Conservation (phyloP, 345 rosid genomes). For the Eucalyptus curtisii region DNA sequence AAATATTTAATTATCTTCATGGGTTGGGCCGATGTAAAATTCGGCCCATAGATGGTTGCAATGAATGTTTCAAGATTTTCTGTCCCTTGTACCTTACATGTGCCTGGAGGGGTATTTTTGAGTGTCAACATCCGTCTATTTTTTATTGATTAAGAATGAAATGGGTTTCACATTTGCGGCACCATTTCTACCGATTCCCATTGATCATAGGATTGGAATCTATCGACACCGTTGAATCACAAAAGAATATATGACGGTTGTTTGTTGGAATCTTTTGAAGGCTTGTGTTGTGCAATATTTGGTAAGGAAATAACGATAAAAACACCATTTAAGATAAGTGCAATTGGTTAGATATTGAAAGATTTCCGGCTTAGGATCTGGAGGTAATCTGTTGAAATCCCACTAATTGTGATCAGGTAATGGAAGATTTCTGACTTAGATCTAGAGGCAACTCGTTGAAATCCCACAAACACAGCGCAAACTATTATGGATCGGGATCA, state of each 20-base stretch:
- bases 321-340: background rate
- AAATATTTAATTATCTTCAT: too few relatives aligned
- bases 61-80: too few relatives aligned
- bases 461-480: background rate
- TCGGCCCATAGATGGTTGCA: too few relatives aligned
- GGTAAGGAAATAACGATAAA: background rate
- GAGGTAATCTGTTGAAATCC: background rate
- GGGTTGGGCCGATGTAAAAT: too few relatives aligned
- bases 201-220: background rate
- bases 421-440: background rate
- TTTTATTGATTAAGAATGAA: background rate
- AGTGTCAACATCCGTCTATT: background rate
- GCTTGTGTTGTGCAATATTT: background rate
- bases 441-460: background rate
- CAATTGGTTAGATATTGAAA: background rate
- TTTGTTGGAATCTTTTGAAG: background rate
- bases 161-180: background rate
- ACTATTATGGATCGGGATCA: background rate
- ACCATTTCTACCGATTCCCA: background rate
- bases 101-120: too few relatives aligned
- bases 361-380: background rate
- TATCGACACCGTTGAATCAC: background rate
- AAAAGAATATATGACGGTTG: background rate
- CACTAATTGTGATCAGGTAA: background rate
- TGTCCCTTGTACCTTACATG: too few relatives aligned